These are phyloP conservation scores for Microbotryum saponariae DNA, from an alignment of 1,284 basidiomycete species.

Conservation along the genomic window DNA sequence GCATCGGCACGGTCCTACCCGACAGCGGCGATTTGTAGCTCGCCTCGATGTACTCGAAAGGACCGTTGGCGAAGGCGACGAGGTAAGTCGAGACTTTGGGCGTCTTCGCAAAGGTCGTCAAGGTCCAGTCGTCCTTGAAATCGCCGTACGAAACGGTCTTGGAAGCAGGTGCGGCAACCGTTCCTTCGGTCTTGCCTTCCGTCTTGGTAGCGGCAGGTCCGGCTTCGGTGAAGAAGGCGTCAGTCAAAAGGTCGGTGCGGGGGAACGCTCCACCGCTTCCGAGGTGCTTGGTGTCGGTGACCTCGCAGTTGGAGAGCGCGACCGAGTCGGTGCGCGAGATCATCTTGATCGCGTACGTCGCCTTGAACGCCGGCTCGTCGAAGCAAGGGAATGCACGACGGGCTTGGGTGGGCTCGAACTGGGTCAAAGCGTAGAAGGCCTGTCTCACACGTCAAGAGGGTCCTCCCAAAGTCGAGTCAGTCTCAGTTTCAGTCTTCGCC, in stretches of 20 bases:
- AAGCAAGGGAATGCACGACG: constrained; percentile 50
- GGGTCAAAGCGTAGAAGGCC: constrained; percentile 37
- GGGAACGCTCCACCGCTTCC: constrained; percentile 26
- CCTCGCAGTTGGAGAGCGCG: constrained; percentile 76
- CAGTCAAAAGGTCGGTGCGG: neutral
- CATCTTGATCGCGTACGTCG: constrained; percentile 72
- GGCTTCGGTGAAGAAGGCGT: neutral
- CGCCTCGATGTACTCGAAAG: constrained; percentile 65
- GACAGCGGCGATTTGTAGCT: constrained; percentile 74
- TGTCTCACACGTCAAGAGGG: constrained; percentile 51
- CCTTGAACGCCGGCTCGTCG: constrained; percentile 90
- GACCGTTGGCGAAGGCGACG: constrained; percentile 83
- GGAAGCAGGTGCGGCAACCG: too few species aligned
- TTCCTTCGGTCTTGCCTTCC: constrained; percentile 42
- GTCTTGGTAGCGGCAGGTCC: constrained; percentile 17
- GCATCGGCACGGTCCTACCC: constrained; percentile 71
- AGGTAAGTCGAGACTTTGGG: constrained; percentile 79
- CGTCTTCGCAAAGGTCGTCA: constrained; percentile 39
- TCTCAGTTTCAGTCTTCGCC: neutral
- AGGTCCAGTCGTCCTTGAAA: constrained; percentile 35
- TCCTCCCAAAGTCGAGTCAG: constrained; percentile 43
- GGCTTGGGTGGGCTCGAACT: constrained; percentile 51
- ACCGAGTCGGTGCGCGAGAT: constrained; percentile 58
- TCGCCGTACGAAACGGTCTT: too few species aligned
- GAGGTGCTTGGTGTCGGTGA: constrained; percentile 52